phyloP scores from a whole-genome alignment of 441 rosid species.

The Syzygium malaccense region DNA sequence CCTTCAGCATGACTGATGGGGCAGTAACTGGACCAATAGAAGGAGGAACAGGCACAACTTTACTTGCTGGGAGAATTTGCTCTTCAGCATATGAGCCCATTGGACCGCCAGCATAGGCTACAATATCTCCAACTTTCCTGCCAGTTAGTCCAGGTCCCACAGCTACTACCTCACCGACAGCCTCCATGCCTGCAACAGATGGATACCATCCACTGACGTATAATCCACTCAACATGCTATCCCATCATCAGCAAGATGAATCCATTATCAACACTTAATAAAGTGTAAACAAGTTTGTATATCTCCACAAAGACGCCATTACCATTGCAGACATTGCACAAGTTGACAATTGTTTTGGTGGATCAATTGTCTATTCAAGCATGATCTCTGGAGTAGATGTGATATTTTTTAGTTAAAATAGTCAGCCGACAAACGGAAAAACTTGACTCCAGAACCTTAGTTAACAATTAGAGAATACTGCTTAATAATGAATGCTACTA shows the following conservation, averaged over 20 bases:
- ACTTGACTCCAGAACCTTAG: background rate
- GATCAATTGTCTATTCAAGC: background rate
- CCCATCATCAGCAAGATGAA: background rate
- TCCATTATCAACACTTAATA: background rate
- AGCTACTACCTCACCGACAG: conserved; percentile 80
- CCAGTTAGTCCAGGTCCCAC: conserved; percentile 83
- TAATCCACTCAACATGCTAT: background rate
- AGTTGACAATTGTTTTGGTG: background rate
- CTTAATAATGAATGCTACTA: background rate
- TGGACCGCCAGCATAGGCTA: conserved; percentile 68
- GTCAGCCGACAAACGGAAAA: background rate
- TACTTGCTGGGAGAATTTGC: conserved; percentile 74
- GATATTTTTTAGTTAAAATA: background rate
- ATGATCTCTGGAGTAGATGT: background rate
- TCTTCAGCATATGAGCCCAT: conserved; percentile 91
- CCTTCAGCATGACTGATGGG: conserved; percentile 76
- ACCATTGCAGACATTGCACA: background rate
- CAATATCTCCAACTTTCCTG: conserved; percentile 74
- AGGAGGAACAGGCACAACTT: conserved; percentile 79
- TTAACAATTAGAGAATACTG: background rate
- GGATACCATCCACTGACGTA: background rate
- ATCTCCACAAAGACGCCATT: background rate
- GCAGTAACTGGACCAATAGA: conserved; percentile 59
- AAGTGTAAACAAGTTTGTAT: background rate
- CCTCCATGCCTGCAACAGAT: conserved; percentile 61